Evolutionary conservation across 805 yeast species (phyloP).

Genomic region (Saturnispora bothae): DNA sequence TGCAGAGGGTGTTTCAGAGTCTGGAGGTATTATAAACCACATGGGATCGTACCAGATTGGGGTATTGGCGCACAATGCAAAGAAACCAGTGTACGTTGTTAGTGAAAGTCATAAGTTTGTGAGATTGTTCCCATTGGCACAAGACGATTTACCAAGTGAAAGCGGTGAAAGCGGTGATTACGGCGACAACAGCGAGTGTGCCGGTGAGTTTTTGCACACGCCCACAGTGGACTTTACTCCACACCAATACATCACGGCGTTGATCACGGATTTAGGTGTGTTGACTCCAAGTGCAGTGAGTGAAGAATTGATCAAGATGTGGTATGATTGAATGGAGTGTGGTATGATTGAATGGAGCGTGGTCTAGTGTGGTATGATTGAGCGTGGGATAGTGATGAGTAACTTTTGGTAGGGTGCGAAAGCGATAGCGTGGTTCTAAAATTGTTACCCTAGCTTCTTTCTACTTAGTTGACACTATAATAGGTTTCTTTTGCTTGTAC

Average conservation of each 20-base stretch:
- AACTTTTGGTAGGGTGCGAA: no score
- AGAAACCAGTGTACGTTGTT: constrained; percentile 88
- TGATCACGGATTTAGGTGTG: constrained; percentile 93
- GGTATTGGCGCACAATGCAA: constrained; percentile 78
- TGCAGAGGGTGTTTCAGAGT: constrained; percentile 98
- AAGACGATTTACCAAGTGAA: constrained; percentile 70
- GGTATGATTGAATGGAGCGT: no score
- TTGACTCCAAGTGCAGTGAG: constrained; percentile 95
- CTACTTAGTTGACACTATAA: no score
- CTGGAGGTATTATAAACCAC: constrained; percentile 95
- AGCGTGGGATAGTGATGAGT: no score
- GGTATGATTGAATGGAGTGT: constrained; percentile 76
- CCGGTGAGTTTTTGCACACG: constrained; percentile 25
- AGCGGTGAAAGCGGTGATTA: constrained; percentile 16
- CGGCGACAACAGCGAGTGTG: constrained; percentile 16
- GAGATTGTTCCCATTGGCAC: constrained; percentile 87
- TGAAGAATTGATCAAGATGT: constrained; percentile 96
- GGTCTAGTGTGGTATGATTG: no score
- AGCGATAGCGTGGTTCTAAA: no score
- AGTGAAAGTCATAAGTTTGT: constrained; percentile 95
- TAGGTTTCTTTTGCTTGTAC: no score
- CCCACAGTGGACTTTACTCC: constrained; percentile 88
- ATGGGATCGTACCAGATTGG: constrained; percentile 94
- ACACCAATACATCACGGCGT: constrained; percentile 88
- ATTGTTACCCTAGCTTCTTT: no score